Evolutionary conservation across 257 asterid genomes (phyloP), one percentile per base, ranked within the genome.

Genomic region (Parsonsia alboflavescens): DNA sequence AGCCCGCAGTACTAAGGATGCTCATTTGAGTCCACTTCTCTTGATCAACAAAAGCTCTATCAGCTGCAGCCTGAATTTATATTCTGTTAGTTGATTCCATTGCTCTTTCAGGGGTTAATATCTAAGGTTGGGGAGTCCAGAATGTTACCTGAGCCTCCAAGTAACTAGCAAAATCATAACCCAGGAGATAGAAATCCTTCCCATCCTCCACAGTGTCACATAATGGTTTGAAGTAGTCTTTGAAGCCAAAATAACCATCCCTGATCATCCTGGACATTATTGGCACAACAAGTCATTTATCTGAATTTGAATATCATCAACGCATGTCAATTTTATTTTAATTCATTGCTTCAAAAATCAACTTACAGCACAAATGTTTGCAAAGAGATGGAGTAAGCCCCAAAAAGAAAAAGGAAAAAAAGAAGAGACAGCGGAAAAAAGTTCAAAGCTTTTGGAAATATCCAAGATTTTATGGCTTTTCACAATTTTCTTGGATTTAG

Each of bases 211-310:
- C 76, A 46, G 83, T 73, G 75, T 85, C 82, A 5, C 86, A 85
- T 77, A 85, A 73, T 24, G 86, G 73, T 76, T 75, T 75, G 74
- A 85, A 83, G 73, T 83, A 81, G 61, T 83, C 89, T 70, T 83
- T 72, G 87, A 81, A 81, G 62, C 87, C 89, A 81, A 85, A 85
- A 77, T 83, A 79, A 77, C 86, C 89, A 72, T 85, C 87, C 11
- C 80, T 86, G 57, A 83, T 83, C 89, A 85, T 85, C 81, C 89
- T 85, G 69, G 70, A 81, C 28, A 72, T 58, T 61, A 68, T 76
- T 48, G 61, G 16, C 24, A 48, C 70, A 53, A n/a, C 21, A 28
- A 68, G 28, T 62, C 48, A 54, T 68, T 46, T 16, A 72, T 66
- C 22, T 22, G 24, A 36, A 7, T 46, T 61, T 45, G 57, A 68